These are phyloP conservation scores for Xylaria sp. DNA, from an alignment of 2,329 filamentous ascomycete species.

Conservation along the genomic window DNA sequence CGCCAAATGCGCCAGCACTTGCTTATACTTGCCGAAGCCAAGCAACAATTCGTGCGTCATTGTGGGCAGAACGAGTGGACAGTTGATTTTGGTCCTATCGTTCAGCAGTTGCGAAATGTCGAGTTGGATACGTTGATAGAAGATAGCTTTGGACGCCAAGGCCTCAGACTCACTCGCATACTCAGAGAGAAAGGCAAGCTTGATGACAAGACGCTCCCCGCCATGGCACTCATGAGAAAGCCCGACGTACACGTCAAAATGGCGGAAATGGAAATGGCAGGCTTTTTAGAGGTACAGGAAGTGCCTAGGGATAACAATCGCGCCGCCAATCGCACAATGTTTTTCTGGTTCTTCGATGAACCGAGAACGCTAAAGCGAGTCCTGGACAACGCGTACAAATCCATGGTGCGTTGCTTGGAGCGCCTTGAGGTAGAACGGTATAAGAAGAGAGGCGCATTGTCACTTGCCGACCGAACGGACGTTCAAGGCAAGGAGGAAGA, in stretches of 20 bases:
- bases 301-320: constrained; percentile 88
- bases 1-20: constrained; percentile 77
- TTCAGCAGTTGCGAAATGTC: constrained; percentile 75
- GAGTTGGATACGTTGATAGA: constrained; percentile 87
- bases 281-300: constrained; percentile 92
- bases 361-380: constrained; percentile 76
- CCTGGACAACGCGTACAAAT: constrained; percentile 86
- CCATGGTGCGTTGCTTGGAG: constrained; percentile 86
- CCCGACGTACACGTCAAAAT: constrained; percentile 87
- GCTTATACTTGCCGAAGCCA: constrained; percentile 76
- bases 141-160: constrained; percentile 78
- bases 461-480: constrained; percentile 85
- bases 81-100: constrained; percentile 81
- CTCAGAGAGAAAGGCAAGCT: constrained; percentile 88
- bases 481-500: constrained; percentile 86
- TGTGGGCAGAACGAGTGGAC: constrained; percentile 80
- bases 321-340: constrained; percentile 84
- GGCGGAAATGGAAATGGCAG: constrained; percentile 84
- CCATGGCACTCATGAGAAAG: constrained; percentile 83
- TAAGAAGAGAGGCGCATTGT: constrained; percentile 76
- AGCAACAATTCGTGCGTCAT: constrained; percentile 74
- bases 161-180: constrained; percentile 85
- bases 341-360: constrained; percentile 90
- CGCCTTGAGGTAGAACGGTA: constrained; percentile 80
- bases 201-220: constrained; percentile 90